A percentile compares a stretch with the other conserved stretches of the same genome.
phyloP scores from a whole-genome alignment of 768 basidiomycete species.

The Pisolithus sp. region DNA sequence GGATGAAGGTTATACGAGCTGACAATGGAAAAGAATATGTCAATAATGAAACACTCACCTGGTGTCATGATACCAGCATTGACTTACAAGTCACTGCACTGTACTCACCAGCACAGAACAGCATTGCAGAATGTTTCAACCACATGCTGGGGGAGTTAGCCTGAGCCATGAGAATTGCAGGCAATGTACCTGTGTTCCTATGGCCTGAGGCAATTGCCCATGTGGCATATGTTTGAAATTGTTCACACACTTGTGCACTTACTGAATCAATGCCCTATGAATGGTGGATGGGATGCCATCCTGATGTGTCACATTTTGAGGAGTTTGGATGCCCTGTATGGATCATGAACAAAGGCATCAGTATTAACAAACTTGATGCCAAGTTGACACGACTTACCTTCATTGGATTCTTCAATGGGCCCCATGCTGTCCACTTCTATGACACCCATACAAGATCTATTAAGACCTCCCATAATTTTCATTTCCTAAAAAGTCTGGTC shows the following conservation, averaged over 20 bases:
- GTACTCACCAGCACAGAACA: conserved; percentile 34
- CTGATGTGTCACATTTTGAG: neutral
- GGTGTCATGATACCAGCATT: conserved; percentile 16
- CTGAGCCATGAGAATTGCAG: conserved; percentile 25
- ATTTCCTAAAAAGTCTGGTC: too few species aligned
- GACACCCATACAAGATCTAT: neutral
- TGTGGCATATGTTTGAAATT: neutral
- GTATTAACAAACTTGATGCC: neutral
- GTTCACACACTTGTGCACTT: neutral
- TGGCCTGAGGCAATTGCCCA: conserved; percentile 30
- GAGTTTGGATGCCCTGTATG: neutral
- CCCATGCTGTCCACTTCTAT: neutral
- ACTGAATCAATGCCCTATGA: neutral
- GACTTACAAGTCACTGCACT: conserved; percentile 27
- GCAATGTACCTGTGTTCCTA: conserved; percentile 16
- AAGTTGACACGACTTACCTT: neutral
- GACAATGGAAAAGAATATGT: too few species aligned
- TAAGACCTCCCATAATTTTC: too few species aligned
- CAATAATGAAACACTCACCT: too few species aligned
- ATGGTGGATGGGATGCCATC: neutral
- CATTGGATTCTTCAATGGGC: neutral
- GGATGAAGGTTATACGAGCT: too few species aligned
- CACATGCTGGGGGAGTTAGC: conserved; percentile 11
- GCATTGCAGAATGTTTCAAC: conserved; percentile 24
- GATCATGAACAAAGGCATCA: neutral